A percentile compares a stretch with the other conserved stretches of the same genome.
These are phyloP conservation scores for Lotmaria passim DNA, from an alignment of 208 protist species.

Conservation along the genomic window DNA sequence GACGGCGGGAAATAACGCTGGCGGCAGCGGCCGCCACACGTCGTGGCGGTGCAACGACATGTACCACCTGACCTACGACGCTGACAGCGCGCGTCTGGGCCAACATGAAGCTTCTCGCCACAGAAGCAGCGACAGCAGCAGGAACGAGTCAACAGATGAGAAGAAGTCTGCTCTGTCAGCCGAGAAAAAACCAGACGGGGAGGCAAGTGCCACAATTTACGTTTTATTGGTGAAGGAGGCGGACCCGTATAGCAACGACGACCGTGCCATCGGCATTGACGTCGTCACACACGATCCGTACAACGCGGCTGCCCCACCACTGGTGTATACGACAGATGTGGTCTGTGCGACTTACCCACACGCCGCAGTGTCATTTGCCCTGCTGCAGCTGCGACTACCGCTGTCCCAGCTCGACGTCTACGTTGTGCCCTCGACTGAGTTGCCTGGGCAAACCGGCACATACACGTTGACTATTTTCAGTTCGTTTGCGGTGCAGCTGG, in stretches of 20 bases:
- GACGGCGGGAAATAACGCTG: constrained; percentile 48
- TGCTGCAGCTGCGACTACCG: constrained; percentile 45
- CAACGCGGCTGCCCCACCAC: constrained; percentile 40
- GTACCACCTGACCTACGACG: constrained; percentile 51
- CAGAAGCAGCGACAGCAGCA: constrained; percentile 29
- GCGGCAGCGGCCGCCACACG: constrained; percentile 45
- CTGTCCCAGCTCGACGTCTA: constrained; percentile 55
- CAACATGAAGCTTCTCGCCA: no score
- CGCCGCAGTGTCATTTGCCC: constrained; percentile 44
- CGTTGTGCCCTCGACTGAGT: constrained; percentile 69
- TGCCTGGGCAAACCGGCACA: constrained; percentile 45
- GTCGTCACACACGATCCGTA: constrained; percentile 51
- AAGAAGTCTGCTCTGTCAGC: not conserved
- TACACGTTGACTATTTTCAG: constrained; percentile 82
- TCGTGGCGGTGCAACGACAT: constrained; percentile 84
- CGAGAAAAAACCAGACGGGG: no score
- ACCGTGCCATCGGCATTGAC: constrained; percentile 70
- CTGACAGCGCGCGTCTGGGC: no score
- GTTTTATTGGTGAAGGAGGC: constrained; percentile 66
- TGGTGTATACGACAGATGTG: constrained; percentile 52
- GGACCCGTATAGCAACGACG: constrained; percentile 77
- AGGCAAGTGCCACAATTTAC: constrained; percentile 37
- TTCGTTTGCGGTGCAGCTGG: constrained; percentile 47
- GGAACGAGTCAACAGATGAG: not conserved
- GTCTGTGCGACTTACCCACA: constrained; percentile 43